Base-by-base conservation (phyloP, 2,329 filamentous ascomycete genomes). In the Diplocarpon rosae region DNA sequence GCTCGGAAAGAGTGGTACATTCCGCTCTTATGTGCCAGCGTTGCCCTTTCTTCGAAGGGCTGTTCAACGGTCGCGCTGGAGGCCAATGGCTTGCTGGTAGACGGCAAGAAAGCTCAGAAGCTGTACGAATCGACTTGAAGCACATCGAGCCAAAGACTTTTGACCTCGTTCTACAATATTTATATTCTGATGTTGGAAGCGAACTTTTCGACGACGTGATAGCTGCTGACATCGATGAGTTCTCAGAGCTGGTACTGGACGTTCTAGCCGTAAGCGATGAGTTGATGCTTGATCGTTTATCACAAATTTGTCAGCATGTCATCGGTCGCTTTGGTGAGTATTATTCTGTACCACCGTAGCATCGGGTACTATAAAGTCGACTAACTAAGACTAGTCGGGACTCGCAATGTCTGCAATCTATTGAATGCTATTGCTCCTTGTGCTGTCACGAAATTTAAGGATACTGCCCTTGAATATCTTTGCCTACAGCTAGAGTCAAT, bases 191-290 rank as follows among this genome's bases (percentile, higher is more conserved):
- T 59, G 72, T 76, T 29, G 87, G 87, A 0, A 71, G 78, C 16
- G 82, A 89, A 47, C 68, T 96, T 1, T 96, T 98, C 56, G 78
- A 95, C 52, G 71, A 83, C 28, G 74, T 92, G 5, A 74, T 83
- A 13, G 74, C 76, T 30, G 68, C 76, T 13, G 80, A 81, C 48
- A 65, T 94, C 5, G 88, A 95, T 53, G 83, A 88, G 37, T 88
- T 95, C 51, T 78, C 89, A 4, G 88, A 96, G 55, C 69, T 92
- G n/a, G 73, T 95, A 8, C 75, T 96, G 66, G 88, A 95, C 55
- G 85, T 96, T 36, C 82, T 96, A 74, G 79, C 79, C 45, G 82
- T 86, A 42, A 87, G 89, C 11, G 92, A 98, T 59, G 90, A 98
- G 63, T 68, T 98, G 46, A 95, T 98, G 89, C 73, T 98, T 37